Base-by-base conservation (phyloP, 306 rosid species). In the Geum urbanum region DNA sequence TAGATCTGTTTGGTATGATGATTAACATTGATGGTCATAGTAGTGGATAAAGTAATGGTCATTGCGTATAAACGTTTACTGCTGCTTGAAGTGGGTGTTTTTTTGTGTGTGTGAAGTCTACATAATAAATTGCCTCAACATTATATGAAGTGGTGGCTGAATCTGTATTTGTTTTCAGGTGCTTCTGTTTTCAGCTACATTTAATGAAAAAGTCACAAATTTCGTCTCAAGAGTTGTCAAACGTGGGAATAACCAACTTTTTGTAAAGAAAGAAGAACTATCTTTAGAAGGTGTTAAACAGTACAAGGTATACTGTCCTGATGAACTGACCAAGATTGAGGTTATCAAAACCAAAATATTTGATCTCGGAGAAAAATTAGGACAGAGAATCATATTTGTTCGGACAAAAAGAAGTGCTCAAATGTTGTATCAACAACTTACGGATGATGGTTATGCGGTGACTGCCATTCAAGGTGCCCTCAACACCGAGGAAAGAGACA, bases 131-230 rank as follows among this genome's bases (percentile, higher is more conserved):
- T 43, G 46, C 8, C 10, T 43, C 10, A 9, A 43, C 10, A 9
- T 43, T 22, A 16, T 22, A 55, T 41, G 44, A n/a, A 41, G 4
- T 53, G 22, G 15, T 27, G 35, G 12, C n/a, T 64, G 46, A 64
- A 16, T 41, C 20, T 13, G 12, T 13, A 53, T 48, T 66, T 57
- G 9, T 52, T 77, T 71, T 57, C 91, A 92, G 96, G 92, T 89
- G 76, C 90, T 87, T 72, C 74, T 91, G 77, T 92, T 90, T 83
- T 92, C 98, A 72, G 98, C 97, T 54, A 92, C 98, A 35, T 92
- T 92, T 51, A 90, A 87, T 72, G 96, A 92, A n/a, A 79, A 20
- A 2, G 98, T 92, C 62, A 92, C 79, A 82, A 83, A 77, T 45
- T 92, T 92, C 44, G 86, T 84, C 59, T 75, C 94, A 19, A 90